Conservation (phyloP, 2,329 filamentous ascomycete species). For the Ophiognomonia clavigignenti-juglandacearum region DNA sequence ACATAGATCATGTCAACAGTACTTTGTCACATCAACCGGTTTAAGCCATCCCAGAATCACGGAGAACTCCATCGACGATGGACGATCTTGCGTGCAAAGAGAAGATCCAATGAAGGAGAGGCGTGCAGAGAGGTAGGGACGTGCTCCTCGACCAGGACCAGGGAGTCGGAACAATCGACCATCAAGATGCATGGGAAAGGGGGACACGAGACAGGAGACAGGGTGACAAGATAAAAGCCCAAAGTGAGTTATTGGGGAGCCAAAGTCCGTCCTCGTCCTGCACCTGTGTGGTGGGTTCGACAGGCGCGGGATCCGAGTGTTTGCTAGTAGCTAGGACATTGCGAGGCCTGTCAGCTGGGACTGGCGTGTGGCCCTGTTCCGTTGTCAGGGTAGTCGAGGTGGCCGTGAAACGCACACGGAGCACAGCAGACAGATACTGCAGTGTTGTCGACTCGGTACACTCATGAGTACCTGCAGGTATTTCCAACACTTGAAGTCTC, state of each 20-base stretch:
- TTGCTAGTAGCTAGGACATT: slow-evolving; percentile 1
- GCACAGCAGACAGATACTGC: slow-evolving; percentile 8
- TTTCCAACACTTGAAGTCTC: slow-evolving; percentile 1
- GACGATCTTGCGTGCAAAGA: no score
- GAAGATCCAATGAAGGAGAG: no score
- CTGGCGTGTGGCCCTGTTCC: slow-evolving; percentile 6
- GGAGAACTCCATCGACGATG: no score
- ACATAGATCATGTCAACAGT: no score
- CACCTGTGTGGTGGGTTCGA: neutral
- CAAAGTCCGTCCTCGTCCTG: neutral
- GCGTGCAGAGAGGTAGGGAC: slow-evolving; percentile 4
- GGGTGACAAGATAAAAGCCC: neutral
- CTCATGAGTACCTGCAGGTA: slow-evolving; percentile 9
- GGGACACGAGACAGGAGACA: slow-evolving; percentile 6
- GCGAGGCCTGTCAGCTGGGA: neutral
- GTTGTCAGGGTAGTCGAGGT: slow-evolving; percentile 6
- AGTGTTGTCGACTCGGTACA: slow-evolving; percentile 9
- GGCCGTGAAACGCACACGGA: slow-evolving; percentile 5
- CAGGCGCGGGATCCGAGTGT: neutral
- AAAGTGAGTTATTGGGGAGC: neutral
- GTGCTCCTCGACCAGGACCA: slow-evolving; percentile 9
- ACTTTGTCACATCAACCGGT: no score
- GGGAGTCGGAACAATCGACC: slow-evolving; percentile 9
- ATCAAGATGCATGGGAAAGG: slow-evolving; percentile 5
- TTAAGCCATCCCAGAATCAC: no score